These are phyloP conservation scores for Fusarium fracticaudum DNA, from an alignment of 2,329 filamentous ascomycete species.

Conservation along the genomic window DNA sequence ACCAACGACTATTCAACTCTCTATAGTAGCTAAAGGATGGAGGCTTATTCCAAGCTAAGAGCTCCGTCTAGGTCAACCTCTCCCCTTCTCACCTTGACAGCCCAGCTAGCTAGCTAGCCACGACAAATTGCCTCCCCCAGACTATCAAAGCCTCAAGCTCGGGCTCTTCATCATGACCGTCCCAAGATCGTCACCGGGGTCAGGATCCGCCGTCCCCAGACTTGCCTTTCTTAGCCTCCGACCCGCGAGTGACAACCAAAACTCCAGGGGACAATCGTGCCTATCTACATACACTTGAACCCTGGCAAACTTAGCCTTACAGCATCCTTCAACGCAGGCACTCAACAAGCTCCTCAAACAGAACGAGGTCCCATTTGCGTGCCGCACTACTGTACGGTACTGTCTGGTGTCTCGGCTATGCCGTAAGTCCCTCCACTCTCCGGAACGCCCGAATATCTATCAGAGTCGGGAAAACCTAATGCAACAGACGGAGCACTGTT, in stretches of 20 bases:
- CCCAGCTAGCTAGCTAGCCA: background rate
- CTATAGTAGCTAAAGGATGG: background rate
- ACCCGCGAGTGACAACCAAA: background rate
- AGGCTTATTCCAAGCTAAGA: background rate
- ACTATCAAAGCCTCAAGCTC: slow-evolving; percentile 9
- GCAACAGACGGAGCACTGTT: background rate
- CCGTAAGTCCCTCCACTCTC: slow-evolving; percentile 24
- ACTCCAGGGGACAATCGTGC: background rate
- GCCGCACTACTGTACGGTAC: slow-evolving; percentile 5
- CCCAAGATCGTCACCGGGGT: slow-evolving; percentile 24
- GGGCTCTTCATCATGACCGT: background rate
- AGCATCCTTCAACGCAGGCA: slow-evolving; percentile 4
- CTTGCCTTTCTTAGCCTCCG: slow-evolving; percentile 1
- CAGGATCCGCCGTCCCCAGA: slow-evolving; percentile 17
- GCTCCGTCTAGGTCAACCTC: background rate
- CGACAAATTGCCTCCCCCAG: background rate
- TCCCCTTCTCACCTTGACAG: background rate
- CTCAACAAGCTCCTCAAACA: slow-evolving; percentile 2
- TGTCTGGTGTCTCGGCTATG: slow-evolving; percentile 24
- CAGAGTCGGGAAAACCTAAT: background rate
- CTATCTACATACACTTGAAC: background rate
- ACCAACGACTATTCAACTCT: background rate
- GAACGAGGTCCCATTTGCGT: slow-evolving; percentile 9
- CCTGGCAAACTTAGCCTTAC: slow-evolving; percentile 7
- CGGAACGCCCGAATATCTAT: slow-evolving; percentile 24